phyloP scores from a whole-genome alignment of 2,329 filamentous ascomycete genomes.

The Fusarium sterilihyphosum region DNA sequence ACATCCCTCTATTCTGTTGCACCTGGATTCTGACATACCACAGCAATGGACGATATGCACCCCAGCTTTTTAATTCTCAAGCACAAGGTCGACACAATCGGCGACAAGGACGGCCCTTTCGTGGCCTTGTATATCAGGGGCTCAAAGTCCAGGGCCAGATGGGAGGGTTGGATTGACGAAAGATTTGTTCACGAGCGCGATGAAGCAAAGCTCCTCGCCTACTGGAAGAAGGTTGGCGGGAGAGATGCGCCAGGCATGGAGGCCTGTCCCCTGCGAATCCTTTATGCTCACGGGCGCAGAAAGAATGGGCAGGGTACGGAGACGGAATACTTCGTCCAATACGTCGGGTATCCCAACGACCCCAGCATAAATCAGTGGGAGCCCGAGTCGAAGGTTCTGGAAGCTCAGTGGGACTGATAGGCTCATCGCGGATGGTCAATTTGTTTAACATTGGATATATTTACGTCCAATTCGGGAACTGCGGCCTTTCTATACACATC shows the following conservation, averaged over 20 bases:
- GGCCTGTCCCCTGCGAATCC: neutral
- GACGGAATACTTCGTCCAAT: neutral
- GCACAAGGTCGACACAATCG: neutral
- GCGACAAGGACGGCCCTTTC: neutral
- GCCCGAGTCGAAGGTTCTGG: neutral
- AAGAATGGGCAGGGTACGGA: too few relatives aligned
- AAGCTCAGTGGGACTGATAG: neutral
- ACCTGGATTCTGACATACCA: neutral
- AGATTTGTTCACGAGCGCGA: neutral
- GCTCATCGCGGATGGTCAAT: too few relatives aligned
- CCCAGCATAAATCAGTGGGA: neutral
- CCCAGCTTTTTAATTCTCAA: neutral
- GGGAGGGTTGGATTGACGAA: neutral
- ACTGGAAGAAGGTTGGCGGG: neutral
- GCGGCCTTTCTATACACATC: too few relatives aligned
- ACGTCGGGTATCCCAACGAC: neutral
- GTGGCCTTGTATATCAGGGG: neutral
- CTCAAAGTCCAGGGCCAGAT: neutral
- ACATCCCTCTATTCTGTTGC: fast-evolving
- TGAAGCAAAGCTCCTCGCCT: neutral
- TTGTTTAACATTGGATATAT: too few relatives aligned
- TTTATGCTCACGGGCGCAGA: neutral
- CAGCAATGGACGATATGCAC: neutral
- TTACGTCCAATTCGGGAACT: too few relatives aligned
- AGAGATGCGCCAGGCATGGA: neutral